These are phyloP conservation scores for Cyphellophora europaea DNA, from an alignment of 2,329 filamentous ascomycete species.

Conservation along the genomic window DNA sequence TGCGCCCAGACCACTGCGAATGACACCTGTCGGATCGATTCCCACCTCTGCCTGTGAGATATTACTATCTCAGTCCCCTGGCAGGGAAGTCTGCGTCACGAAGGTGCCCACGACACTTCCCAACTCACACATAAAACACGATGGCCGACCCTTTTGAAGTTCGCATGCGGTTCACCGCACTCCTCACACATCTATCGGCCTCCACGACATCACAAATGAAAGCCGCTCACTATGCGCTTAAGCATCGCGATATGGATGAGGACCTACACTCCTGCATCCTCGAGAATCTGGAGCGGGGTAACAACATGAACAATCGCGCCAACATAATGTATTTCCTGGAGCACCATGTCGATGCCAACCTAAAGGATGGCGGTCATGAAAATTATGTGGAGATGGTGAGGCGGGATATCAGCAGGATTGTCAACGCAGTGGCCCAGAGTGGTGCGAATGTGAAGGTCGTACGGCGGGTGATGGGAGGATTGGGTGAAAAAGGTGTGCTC, in stretches of 20 bases:
- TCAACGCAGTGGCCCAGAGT: constrained; percentile 82
- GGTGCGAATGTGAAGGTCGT: constrained; percentile 92
- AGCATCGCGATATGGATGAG: constrained; percentile 89
- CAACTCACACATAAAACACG: no score
- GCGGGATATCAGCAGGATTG: constrained; percentile 79
- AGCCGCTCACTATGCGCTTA: constrained; percentile 88
- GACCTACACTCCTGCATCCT: constrained; percentile 95
- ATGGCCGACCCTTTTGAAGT: constrained; percentile 93
- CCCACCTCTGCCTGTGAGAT: no score
- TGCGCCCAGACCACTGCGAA: no score
- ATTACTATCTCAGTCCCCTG: no score
- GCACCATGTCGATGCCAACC: constrained; percentile 79
- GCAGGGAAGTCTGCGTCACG: no score
- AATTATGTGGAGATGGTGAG: constrained; percentile 93
- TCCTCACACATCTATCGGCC: constrained; percentile 84
- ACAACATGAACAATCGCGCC: constrained; percentile 86
- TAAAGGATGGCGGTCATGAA: constrained; percentile 58
- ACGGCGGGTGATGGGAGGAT: constrained; percentile 63
- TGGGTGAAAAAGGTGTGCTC: constrained; percentile 64
- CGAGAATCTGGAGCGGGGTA: constrained; percentile 70
- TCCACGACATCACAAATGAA: constrained; percentile 83
- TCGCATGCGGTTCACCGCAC: constrained; percentile 88
- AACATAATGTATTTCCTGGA: constrained; percentile 99
- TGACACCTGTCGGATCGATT: no score
- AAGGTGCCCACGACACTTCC: no score